Percentiles rank a stretch among this genome's conserved stretches.
Conservation (phyloP, 805 yeast genomes). For the Kodamaea hsintzibuensis region DNA sequence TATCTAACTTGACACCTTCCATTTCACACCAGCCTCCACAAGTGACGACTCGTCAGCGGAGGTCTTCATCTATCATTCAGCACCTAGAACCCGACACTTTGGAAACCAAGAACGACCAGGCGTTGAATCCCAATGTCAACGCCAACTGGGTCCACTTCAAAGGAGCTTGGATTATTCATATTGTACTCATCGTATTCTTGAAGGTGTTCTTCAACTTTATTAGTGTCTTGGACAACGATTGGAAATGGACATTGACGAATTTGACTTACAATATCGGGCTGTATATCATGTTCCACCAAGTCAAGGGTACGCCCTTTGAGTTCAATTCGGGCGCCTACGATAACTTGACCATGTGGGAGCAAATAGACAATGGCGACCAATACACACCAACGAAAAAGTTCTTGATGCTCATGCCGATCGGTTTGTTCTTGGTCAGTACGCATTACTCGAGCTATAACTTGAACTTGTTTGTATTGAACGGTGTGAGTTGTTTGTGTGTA, state of each 20-base stretch:
- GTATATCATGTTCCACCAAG: conserved; percentile 93
- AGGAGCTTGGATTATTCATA: conserved; percentile 95
- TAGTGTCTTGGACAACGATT: conserved; percentile 77
- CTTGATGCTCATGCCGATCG: conserved; percentile 88
- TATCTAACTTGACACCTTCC: conserved; percentile 23
- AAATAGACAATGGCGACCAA: conserved; percentile 91
- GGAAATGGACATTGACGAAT: conserved; percentile 94
- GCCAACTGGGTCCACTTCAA: conserved; percentile 96
- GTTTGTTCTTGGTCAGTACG: conserved; percentile 79
- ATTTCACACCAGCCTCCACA: conserved; percentile 16
- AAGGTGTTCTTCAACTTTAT: conserved; percentile 77
- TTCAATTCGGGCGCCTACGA: conserved; percentile 97
- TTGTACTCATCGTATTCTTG: conserved; percentile 74
- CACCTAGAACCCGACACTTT: conserved; percentile 91
- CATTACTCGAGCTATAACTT: conserved; percentile 88
- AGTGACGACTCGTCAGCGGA: conserved; percentile 45
- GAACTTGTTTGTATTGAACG: conserved; percentile 74
- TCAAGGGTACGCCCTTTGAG: conserved; percentile 96
- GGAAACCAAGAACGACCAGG: conserved; percentile 91
- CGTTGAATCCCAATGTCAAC: conserved; percentile 82
- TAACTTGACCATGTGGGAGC: conserved; percentile 98
- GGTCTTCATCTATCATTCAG: conserved; percentile 86
- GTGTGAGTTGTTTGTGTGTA: conserved; percentile 78
- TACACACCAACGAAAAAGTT: conserved; percentile 96
- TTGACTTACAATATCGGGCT: conserved; percentile 87